phyloP scores from a whole-genome alignment of 2,329 filamentous ascomycete genomes.

The Epichloe baconii region DNA sequence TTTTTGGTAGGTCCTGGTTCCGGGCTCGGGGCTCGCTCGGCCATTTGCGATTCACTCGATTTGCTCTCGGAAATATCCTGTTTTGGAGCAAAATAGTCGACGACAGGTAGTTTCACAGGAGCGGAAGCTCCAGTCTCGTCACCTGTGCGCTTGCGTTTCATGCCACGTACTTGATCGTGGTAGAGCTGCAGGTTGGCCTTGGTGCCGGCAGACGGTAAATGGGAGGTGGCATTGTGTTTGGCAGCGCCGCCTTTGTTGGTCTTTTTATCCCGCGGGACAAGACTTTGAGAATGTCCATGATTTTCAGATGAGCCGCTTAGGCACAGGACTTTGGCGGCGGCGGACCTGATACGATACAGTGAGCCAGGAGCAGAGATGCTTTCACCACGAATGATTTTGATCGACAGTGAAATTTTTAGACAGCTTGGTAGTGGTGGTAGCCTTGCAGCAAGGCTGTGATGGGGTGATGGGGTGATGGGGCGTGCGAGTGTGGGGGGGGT shows the following conservation, averaged over 20 bases:
- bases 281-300: conserved; percentile 62
- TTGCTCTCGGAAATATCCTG: conserved; percentile 21
- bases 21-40: conserved; percentile 17
- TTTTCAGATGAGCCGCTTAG: background rate
- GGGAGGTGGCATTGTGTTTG: conserved; percentile 21
- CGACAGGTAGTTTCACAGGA: conserved; percentile 27
- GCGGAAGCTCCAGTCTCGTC: conserved; percentile 21
- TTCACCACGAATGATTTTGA: background rate
- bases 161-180: conserved; percentile 38
- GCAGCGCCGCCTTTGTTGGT: conserved; percentile 24
- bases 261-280: conserved; percentile 57
- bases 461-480: background rate
- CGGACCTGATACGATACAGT: background rate
- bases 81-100: conserved; percentile 47
- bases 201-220: conserved; percentile 52
- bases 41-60: conserved; percentile 10
- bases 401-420: conserved; percentile 8
- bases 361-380: background rate
- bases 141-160: conserved; percentile 42
- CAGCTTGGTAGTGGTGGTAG: conserved; percentile 6
- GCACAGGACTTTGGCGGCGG: background rate
- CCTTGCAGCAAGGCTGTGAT: conserved; percentile 12
- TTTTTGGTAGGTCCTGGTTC: conserved; percentile 15
- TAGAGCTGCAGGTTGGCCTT: conserved; percentile 57
- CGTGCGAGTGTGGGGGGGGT: background rate